Base-by-base conservation (phyloP, 1,284 basidiomycete genomes). In the Phlebopus sp. region DNA sequence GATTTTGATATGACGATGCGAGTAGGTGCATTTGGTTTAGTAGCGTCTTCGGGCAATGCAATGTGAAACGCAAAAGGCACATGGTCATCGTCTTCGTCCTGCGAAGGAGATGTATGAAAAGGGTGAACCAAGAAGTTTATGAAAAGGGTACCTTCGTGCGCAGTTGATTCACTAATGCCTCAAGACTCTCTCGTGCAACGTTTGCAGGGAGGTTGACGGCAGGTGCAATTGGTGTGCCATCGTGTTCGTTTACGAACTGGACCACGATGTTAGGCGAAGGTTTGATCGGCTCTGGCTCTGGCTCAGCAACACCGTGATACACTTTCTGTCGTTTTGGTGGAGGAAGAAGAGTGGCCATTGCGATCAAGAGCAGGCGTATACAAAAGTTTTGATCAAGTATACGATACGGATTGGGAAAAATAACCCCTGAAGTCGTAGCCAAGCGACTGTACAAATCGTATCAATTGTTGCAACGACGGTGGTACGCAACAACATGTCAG, bases 61-160 rank as follows among this genome's bases (percentile, higher is more conserved):
- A 96, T 81, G 69, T 94, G 88, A 70, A 97, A 96, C 19, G 88
- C 76, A 62, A 92, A 97, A 6, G 93, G 92, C 17, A 92, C 81
- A 30, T 92, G 90, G 56, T 96, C 92, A 58, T 94, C 92, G 48
- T 82, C 78, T 79, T 92, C 27, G 8, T 29, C 62, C 51, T 59
- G 45, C 29, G 47, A 47, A 40, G 49, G 27, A 21, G 30, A 52
- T 13, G 36, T 31, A 30, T 17, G 30, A 23, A 23, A 23, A 23
- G 21, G 21, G 36, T 45, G 25, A 30, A 45, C 43, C 21, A 31
- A 49, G 13, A 46, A 37, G 31, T n/a, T 42, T 37, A 42, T 25
- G 29, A 35, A 41, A 25, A 29, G 67, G 75, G 59, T 55, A 88
- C 90, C 69, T 86, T 81, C 18, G 80, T 79, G 42, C 79, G 79